A percentile compares a stretch with the other conserved stretches of the same genome.
These are phyloP conservation scores for Apium graveolens DNA, from an alignment of 129 eudicot genomes.

Conservation along the genomic window DNA sequence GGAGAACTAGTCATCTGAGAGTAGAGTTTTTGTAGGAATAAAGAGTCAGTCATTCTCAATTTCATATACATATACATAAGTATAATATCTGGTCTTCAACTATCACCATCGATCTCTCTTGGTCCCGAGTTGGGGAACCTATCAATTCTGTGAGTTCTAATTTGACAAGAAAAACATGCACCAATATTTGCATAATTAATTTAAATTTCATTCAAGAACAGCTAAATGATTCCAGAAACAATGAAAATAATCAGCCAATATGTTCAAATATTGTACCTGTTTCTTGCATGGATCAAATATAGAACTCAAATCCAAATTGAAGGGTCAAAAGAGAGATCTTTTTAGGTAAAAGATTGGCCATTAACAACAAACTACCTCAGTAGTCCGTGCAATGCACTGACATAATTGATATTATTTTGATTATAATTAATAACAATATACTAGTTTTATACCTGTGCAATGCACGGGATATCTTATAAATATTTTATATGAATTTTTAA, in stretches of 20 bases:
- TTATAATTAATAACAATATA: no score
- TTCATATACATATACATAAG: no score
- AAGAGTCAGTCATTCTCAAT: no score
- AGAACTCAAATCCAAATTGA: background rate
- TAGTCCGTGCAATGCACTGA: no score
- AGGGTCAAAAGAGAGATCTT: slow-evolving; percentile 17
- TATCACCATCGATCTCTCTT: slow-evolving; percentile 17
- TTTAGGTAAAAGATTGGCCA: slow-evolving; percentile 15
- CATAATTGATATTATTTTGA: no score
- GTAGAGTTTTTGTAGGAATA: no score
- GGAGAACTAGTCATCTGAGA: no score
- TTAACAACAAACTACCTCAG: slow-evolving; percentile 3
- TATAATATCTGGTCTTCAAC: no score
- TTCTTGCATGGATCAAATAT: background rate
- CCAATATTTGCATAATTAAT: slow-evolving; percentile 39
- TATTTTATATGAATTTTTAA: no score
- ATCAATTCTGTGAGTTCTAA: slow-evolving; percentile 17
- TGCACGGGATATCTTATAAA: no score
- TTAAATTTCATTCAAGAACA: background rate
- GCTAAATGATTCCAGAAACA: background rate
- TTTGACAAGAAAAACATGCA: slow-evolving; percentile 61
- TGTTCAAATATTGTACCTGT: background rate
- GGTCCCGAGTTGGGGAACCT: background rate
- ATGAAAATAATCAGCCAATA: background rate
- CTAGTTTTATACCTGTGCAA: no score